Percentiles rank a stretch among this genome's conserved stretches.
Evolutionary conservation across 2,329 filamentous ascomycete species (phyloP).

Genomic region (Colletotrichum chlorophyti): DNA sequence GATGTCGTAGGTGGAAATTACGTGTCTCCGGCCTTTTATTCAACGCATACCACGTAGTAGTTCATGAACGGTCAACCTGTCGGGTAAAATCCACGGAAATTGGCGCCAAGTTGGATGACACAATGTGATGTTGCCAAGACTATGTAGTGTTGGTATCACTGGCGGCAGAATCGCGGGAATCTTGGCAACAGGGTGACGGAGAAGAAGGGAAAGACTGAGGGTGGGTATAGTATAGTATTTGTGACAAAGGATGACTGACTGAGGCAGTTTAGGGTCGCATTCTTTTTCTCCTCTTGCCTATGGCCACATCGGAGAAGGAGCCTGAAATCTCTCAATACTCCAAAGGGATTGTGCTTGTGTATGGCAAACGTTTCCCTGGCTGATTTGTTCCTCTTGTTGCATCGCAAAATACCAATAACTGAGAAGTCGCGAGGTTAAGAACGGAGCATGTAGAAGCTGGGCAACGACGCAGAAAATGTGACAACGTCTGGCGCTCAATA

Average conservation of each 20-base stretch:
- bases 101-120: not conserved
- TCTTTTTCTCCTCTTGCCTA: no score
- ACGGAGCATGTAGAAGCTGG: no score
- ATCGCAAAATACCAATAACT: not conserved
- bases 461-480: not conserved
- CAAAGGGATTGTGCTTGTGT: no score
- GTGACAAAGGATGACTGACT: not conserved
- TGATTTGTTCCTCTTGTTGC: not conserved
- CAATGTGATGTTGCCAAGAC: constrained; percentile 5
- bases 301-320: no score
- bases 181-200: constrained; percentile 16
- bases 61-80: no score
- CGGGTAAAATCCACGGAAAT: no score
- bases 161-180: not conserved
- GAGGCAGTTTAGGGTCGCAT: not conserved
- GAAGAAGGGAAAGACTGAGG: not conserved
- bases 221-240: not conserved
- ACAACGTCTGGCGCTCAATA: constrained; percentile 1
- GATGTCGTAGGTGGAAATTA: no score
- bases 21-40: no score
- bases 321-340: no score
- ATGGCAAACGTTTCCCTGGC: no score
- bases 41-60: no score
- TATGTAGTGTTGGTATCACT: not conserved
- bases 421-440: not conserved